phyloP scores from a whole-genome alignment of 345 rosid genomes.

The Syzygium oleosum region DNA sequence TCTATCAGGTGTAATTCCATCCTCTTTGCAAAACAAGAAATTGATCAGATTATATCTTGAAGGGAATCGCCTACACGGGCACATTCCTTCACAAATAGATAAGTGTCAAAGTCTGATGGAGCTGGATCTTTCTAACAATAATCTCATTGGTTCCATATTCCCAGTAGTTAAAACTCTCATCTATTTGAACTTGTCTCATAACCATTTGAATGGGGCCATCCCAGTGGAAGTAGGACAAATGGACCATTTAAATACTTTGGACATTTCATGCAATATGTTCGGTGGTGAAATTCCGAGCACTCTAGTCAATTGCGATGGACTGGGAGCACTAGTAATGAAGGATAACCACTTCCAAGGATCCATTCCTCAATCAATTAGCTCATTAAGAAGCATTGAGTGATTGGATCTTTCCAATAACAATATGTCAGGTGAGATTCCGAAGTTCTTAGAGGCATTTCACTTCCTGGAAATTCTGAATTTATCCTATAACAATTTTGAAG shows the following conservation, averaged over 20 bases:
- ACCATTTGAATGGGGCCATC: constrained; percentile 5
- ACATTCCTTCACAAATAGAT: constrained; percentile 9
- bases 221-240: constrained; percentile 9
- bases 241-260: constrained; percentile 1
- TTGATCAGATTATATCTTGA: background rate
- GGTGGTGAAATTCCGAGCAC: constrained; percentile 11
- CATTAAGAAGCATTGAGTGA: too few species aligned
- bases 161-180: background rate
- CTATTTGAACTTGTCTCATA: constrained; percentile 6
- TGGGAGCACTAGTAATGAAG: background rate
- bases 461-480: constrained; percentile 8
- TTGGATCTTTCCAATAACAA: too few species aligned
- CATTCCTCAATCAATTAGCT: too few species aligned
- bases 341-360: too few species aligned
- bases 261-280: constrained; percentile 12
- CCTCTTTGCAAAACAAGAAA: constrained; percentile 9
- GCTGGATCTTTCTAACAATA: constrained; percentile 10
- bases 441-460: background rate
- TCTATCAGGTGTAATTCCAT: constrained; percentile 11
- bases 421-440: constrained; percentile 7
- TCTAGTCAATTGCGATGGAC: too few species aligned
- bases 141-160: constrained; percentile 15
- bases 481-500: constrained; percentile 14
- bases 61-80: constrained; percentile 9
- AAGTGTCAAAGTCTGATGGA: background rate